A percentile compares a stretch with the other conserved stretches of the same genome.
Conservation (phyloP, 371 early-diverging fungal species). For the Coemansia sp. region DNA sequence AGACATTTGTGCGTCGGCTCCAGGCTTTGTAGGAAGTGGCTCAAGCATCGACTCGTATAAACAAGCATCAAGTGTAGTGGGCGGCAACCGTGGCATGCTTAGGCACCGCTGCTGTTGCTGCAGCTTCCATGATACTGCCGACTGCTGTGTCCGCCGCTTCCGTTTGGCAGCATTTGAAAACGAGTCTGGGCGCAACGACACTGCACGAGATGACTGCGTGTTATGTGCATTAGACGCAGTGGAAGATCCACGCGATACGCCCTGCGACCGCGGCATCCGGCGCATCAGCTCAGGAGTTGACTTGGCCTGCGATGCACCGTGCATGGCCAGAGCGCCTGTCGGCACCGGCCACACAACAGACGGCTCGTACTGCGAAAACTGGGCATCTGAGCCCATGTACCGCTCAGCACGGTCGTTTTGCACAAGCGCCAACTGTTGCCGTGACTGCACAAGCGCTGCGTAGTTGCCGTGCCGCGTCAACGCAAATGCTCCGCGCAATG, state of each 20-base stretch:
- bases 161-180: conserved; percentile 10
- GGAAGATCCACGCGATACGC: conserved; percentile 13
- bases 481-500: conserved; percentile 12
- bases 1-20: neutral
- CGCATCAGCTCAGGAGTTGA: conserved; percentile 47
- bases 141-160: neutral
- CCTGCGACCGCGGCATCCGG: conserved; percentile 9
- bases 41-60: conserved; percentile 36
- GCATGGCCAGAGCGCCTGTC: conserved; percentile 13
- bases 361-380: conserved; percentile 29
- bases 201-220: conserved; percentile 5
- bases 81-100: conserved; percentile 43
- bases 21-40: conserved; percentile 4
- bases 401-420: conserved; percentile 23
- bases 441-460: conserved; percentile 38
- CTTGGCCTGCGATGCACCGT: conserved; percentile 26
- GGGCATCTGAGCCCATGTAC: conserved; percentile 36
- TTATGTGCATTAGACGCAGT: neutral
- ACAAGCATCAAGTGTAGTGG: conserved; percentile 33
- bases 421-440: conserved; percentile 36
- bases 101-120: conserved; percentile 31
- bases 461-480: conserved; percentile 40
- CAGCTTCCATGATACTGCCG: neutral
- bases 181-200: conserved; percentile 36
- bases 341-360: conserved; percentile 25